Conservation (phyloP, 176 grass and related monocot genomes). For the Rhynchospora pubera region DNA sequence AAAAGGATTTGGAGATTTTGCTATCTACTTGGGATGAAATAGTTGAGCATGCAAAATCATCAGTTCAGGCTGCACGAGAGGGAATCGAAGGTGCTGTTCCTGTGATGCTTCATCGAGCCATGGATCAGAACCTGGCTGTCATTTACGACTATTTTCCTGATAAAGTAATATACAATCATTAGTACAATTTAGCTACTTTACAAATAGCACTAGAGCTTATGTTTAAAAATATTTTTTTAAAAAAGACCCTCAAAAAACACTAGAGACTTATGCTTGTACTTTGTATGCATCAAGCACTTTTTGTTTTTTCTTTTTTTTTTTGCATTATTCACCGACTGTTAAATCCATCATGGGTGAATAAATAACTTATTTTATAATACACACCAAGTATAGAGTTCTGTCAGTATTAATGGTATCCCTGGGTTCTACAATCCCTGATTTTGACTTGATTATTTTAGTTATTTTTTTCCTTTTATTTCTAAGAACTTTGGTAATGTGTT, state of each 20-base stretch:
- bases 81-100: conserved; percentile 78
- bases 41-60: conserved; percentile 79
- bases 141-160: conserved; percentile 96
- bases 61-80: conserved; percentile 57
- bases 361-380: not conserved
- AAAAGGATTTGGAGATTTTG: conserved; percentile 83
- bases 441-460: not conserved
- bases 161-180: conserved; percentile 43
- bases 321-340: not conserved
- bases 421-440: not conserved
- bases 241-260: too few relatives aligned
- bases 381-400: not conserved
- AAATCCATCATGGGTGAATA: not conserved
- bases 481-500: not conserved
- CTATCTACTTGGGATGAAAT: conserved; percentile 83
- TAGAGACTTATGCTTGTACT: not conserved
- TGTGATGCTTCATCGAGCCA: conserved; percentile 68
- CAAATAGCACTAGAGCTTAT: too few relatives aligned
- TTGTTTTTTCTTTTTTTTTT: not conserved
- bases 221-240: too few relatives aligned
- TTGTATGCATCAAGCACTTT: not conserved
- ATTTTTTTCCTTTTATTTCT: not conserved
- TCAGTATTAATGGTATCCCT: not conserved
- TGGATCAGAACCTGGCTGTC: conserved; percentile 71
- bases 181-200: not conserved